phyloP scores from a whole-genome alignment of 495 filamentous ascomycete genomes.

The Penicillium pancosmium region DNA sequence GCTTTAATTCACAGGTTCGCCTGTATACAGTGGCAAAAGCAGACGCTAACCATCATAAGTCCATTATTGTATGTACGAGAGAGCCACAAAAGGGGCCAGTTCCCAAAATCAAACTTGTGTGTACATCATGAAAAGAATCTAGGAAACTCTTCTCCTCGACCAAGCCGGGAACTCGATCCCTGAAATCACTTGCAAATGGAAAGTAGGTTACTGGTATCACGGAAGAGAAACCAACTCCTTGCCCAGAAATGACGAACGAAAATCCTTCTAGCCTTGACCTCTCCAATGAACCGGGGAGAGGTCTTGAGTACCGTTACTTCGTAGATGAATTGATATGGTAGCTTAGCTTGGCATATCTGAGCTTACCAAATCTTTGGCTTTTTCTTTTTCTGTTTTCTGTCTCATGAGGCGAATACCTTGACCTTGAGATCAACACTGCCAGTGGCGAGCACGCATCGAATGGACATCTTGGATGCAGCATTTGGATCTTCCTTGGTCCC shows the following conservation, averaged over 20 bases:
- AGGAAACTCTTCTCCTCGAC: slow-evolving; percentile 7
- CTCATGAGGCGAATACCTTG: slow-evolving; percentile 57
- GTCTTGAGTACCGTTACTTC: slow-evolving; percentile 14
- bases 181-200: slow-evolving; percentile 25
- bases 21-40: not conserved
- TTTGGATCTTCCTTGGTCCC: slow-evolving; percentile 34
- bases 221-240: slow-evolving; percentile 36
- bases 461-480: slow-evolving; percentile 36
- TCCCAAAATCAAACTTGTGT: slow-evolving; percentile 19
- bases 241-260: slow-evolving; percentile 24
- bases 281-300: slow-evolving; percentile 10
- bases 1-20: too few relatives aligned
- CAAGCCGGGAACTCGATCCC: slow-evolving; percentile 9
- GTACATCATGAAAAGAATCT: slow-evolving; percentile 17
- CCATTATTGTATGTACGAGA: slow-evolving; percentile 22
- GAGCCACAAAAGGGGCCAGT: slow-evolving; percentile 8
- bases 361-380: not conserved
- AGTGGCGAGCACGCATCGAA: slow-evolving; percentile 66
- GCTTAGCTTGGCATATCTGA: not conserved
- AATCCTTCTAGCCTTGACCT: slow-evolving; percentile 18
- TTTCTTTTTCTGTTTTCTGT: slow-evolving; percentile 1
- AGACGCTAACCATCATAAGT: not conserved
- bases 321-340: slow-evolving; percentile 12
- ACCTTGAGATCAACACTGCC: slow-evolving; percentile 66
- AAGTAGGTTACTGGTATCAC: slow-evolving; percentile 35